Evolutionary conservation across 1,284 basidiomycete species (phyloP), one percentile per base, ranked within the genome.

Genomic region (Ustilago cynodontis): DNA sequence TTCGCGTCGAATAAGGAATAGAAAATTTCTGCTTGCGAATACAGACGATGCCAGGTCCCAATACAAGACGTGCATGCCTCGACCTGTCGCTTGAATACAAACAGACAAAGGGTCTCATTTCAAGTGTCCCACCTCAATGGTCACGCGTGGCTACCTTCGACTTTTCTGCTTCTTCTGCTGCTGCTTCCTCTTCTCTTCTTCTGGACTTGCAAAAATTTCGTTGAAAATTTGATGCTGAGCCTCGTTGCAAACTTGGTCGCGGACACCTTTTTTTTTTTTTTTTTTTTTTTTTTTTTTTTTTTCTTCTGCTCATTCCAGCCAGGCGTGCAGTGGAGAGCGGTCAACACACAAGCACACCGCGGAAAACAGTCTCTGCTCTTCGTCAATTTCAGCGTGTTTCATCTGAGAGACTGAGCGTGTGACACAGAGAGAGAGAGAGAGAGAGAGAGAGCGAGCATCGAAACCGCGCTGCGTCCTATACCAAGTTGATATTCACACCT

Each of bases 401-500:
- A 11, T 33, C 31, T 6, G 31, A 33, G 31, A 6, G 31, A 33
- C 31, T 33, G 58, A 28, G 59, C 22, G n/a, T 45, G 43, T 45
- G 20, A 28, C 55, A 18, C 41, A 37, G 41, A 35, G 24, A 28
- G 59, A 18, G 51, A 37, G 41, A 35, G 24, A 33, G 31, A 33
- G 6, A 5, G 31, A 33, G 31, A 33, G 31, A 33, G 6, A 33
- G 31, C 31, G 31, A n/a, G n/a, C 35, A 22, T 28, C 41, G 28
- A 31, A 41, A n/a, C 56, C 11, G 45, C 57, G 56, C 59, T 53
- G 47, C 39, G n/a, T n/a, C 41, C 59, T 9, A 55, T n/a, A 50
- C 26, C 50, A 53, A 57, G 45, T 50, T 4, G 49, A 22, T 47
- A 29, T 51, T 60, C 22, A 43, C 70, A 69, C 60, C 65, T 63